Evolutionary conservation across 2,329 filamentous ascomycete genomes (phyloP).

Genomic region (Diaporthe nobilis): DNA sequence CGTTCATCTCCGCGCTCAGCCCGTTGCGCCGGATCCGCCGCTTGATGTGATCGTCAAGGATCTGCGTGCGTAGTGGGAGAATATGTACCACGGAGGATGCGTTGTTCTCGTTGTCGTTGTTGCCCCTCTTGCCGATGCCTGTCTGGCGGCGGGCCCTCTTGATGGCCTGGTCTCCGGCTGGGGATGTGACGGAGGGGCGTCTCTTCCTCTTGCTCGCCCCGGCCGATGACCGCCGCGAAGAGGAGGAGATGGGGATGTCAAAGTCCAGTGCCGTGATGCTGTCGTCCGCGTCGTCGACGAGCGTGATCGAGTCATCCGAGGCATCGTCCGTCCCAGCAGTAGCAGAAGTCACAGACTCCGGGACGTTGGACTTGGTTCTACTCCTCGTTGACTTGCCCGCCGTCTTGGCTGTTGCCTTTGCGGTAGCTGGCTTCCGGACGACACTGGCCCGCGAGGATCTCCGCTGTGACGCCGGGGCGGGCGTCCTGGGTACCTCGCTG

Average conservation of each 20-base stretch:
- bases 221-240: not conserved
- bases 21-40: slow-evolving; percentile 69
- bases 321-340: not conserved
- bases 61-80: slow-evolving; percentile 63
- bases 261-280: slow-evolving; percentile 29
- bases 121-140: not conserved
- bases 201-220: slow-evolving; percentile 37
- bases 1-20: slow-evolving; percentile 71
- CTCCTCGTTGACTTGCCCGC: not conserved
- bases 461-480: not conserved
- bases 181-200: not conserved
- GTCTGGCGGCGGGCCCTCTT: not conserved
- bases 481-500: not conserved
- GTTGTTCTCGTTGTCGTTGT: slow-evolving; percentile 42
- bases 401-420: not conserved
- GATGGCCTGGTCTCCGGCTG: not conserved
- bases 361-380: not conserved
- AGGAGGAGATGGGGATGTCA: slow-evolving; percentile 10
- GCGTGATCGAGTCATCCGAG: not conserved
- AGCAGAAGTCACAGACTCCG: not conserved
- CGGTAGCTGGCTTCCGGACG: not conserved
- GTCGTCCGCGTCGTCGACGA: not conserved
- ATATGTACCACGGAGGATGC: slow-evolving; percentile 58
- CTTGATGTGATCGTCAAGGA: slow-evolving; percentile 70
- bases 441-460: not conserved